Evolutionary conservation across 495 filamentous ascomycete genomes (phyloP).

Genomic region (Neurospora terricola): DNA sequence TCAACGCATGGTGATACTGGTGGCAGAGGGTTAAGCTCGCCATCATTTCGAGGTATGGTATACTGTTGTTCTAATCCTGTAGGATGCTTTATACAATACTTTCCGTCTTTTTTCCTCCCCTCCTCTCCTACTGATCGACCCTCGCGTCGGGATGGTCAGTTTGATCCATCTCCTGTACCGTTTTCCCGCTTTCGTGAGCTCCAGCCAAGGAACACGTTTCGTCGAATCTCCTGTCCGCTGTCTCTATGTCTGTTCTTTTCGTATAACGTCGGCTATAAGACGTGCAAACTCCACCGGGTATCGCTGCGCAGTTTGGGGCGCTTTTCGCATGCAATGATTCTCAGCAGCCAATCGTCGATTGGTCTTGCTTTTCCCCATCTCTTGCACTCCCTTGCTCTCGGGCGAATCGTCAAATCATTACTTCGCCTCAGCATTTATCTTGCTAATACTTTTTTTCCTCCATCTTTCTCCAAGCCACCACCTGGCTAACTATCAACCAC

Average conservation of each 20-base stretch:
- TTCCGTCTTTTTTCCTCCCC: neutral
- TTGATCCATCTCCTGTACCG: neutral
- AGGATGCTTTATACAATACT: neutral
- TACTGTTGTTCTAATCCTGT: neutral
- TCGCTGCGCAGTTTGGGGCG: neutral
- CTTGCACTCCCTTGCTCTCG: neutral
- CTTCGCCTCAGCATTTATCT: neutral
- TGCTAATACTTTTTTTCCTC: neutral
- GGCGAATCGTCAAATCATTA: neutral
- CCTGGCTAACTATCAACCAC: constrained; percentile 4
- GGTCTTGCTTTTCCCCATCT: neutral
- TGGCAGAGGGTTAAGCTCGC: neutral
- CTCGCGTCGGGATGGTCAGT: neutral
- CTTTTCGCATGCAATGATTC: neutral
- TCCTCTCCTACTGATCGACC: neutral
- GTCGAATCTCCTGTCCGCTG: neutral
- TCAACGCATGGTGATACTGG: neutral
- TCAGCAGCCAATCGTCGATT: neutral
- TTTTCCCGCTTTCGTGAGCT: neutral
- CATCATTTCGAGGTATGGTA: neutral
- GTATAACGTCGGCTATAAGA: neutral
- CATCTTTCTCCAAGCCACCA: neutral
- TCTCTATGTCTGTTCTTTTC: neutral
- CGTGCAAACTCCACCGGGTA: neutral
- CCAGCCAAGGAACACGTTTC: neutral